Base-by-base conservation (phyloP, 768 basidiomycete genomes). In the Boletus sensibilis region DNA sequence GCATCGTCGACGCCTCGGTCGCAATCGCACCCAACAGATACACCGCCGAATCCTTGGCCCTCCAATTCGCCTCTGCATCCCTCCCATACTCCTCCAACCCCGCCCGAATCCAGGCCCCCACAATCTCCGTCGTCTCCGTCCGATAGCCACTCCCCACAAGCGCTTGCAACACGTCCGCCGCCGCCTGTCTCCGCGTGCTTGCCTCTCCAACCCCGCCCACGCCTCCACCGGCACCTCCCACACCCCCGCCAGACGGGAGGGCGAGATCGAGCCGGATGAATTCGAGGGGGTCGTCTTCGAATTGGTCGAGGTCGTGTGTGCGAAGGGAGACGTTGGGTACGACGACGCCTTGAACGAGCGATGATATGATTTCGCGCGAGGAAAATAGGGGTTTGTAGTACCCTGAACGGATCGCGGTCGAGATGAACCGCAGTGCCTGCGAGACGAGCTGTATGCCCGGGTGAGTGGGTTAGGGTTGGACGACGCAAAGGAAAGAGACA, bases 261-360 rank as follows among this genome's bases (percentile, higher is more conserved):
- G 94, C 80, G 27, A 96, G 77, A 65, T 96, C 94, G 40, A 92
- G 80, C 21, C 93, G 87, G 63, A 98, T 91, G 69, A 89, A 98
- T 68, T 98, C 96, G 38, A 96, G 82, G 0, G 97, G 95, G 62
- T 97, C 95, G 58, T 98, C 97, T 72, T 97, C 94, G 65, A 99
- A 98, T 70, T 94, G 87, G 65, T 99, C 97, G 48, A 92, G 81
- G 53, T 98, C 95, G 62, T 93, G 90, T 38, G 90, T 87, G 58
- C 94, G 83, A 14, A 98, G 78, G 14, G 83, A 77, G 56, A 97
- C 91, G 64, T 97, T 98, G n/a, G 96, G 94, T 27, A 98, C 80
- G 25, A 98, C 88, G 55, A 98, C 92, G 50, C 91, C 89, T 71
- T 94, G 86, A 6, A 93, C 84, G 53, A 99, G 85, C 3, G 84